Percentiles rank a stretch among this genome's conserved stretches.
phyloP scores from a whole-genome alignment of 331 rosid genomes.

The Pyracantha coccinea region DNA sequence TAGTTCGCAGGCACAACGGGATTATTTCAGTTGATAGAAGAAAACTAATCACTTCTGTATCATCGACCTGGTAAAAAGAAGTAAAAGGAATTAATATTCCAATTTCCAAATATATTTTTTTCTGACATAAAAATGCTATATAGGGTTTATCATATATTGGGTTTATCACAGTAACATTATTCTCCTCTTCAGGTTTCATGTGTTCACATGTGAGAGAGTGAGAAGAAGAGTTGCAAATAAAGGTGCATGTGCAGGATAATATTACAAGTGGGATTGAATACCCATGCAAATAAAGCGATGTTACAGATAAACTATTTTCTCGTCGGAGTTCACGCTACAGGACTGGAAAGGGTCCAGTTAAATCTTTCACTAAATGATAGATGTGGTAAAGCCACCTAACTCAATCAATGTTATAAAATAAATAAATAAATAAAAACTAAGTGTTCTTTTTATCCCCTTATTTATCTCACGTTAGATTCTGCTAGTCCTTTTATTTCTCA shows the following conservation, averaged over 20 bases:
- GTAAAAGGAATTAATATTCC: background rate
- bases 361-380: too few relatives aligned
- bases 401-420: background rate
- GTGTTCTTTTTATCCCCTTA: background rate
- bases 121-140: background rate
- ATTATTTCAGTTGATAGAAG: conserved; percentile 81
- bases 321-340: background rate
- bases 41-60: conserved; percentile 59
- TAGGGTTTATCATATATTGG: background rate
- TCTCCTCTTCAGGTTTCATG: background rate
- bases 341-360: background rate
- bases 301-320: background rate
- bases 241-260: background rate
- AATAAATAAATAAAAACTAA: background rate
- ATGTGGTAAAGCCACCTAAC: background rate
- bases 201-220: background rate
- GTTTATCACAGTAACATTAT: background rate
- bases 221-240: background rate
- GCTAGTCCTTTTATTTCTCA: background rate
- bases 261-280: background rate
- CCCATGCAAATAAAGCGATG: background rate
- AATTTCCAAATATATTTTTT: background rate
- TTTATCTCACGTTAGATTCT: too few relatives aligned
- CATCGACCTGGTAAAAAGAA: conserved; percentile 53
- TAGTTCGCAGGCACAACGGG: conserved; percentile 74